Conservation (phyloP, 2,329 filamentous ascomycete species). For the Neopestalotiopsis rosae region DNA sequence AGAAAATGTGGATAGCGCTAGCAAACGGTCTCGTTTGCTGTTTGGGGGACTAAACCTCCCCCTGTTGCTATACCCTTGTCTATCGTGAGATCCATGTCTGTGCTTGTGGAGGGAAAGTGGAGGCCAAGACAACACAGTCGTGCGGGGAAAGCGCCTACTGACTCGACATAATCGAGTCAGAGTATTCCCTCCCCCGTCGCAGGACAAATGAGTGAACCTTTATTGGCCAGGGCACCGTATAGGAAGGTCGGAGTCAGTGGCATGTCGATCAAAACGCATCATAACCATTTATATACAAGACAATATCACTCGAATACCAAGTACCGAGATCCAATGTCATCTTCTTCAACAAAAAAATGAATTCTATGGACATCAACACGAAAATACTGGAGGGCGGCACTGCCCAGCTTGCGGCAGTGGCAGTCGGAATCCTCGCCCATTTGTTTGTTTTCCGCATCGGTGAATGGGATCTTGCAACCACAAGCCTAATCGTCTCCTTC, state of each 20-base stretch:
- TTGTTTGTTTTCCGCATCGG: slow-evolving; percentile 15
- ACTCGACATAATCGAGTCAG: slow-evolving; percentile 5
- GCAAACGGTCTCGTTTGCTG: too few species aligned
- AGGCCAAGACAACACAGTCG: neutral
- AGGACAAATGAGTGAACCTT: neutral
- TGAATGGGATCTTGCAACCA: slow-evolving; percentile 15
- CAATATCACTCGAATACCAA: neutral
- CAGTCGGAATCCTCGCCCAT: neutral
- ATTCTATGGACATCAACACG: neutral
- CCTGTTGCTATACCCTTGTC: neutral
- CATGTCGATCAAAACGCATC: neutral
- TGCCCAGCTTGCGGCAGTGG: neutral
- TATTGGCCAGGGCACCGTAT: neutral
- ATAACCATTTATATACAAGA: neutral
- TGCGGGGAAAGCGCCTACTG: neutral
- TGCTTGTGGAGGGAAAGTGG: neutral
- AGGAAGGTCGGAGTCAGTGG: neutral
- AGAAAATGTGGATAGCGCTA: too few species aligned
- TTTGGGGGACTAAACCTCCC: neutral
- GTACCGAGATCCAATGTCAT: neutral
- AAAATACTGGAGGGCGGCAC: neutral
- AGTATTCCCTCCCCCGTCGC: neutral
- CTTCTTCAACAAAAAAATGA: neutral
- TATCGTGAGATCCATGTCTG: neutral
- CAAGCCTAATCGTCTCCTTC: neutral